Evolutionary conservation across 345 rosid species (phyloP).

Genomic region (Dovyalis caffra): DNA sequence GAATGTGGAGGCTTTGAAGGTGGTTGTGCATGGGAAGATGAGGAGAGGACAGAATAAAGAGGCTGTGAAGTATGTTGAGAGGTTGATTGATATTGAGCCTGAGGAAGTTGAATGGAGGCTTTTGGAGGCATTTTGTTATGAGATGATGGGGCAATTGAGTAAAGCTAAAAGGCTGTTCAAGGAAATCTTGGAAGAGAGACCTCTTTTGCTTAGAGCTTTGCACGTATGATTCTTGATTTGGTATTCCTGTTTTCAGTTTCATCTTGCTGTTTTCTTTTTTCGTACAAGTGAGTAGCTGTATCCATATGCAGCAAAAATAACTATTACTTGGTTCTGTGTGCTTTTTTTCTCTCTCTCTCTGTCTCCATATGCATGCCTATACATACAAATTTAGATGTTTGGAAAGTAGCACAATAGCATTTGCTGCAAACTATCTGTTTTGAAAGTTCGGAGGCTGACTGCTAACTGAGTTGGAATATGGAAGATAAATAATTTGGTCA

Average conservation of each 20-base stretch:
- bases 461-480: neutral
- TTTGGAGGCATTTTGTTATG: slow-evolving; percentile 79
- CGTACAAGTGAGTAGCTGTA: neutral
- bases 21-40: slow-evolving; percentile 66
- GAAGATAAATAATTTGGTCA: neutral
- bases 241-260: neutral
- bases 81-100: slow-evolving; percentile 59
- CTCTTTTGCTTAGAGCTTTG: slow-evolving; percentile 82
- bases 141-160: slow-evolving; percentile 66
- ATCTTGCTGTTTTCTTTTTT: neutral
- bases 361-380: neutral
- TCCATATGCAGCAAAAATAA: neutral
- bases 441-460: neutral
- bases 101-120: slow-evolving; percentile 89
- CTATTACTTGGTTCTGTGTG: neutral
- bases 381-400: neutral
- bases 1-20: slow-evolving; percentile 72
- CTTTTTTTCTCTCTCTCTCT: neutral
- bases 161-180: slow-evolving; percentile 61
- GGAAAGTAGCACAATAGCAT: neutral
- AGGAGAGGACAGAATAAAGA: slow-evolving; percentile 64
- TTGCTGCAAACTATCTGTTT: neutral
- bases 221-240: slow-evolving; percentile 54
- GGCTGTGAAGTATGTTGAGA: slow-evolving; percentile 65
- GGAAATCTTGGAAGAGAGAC: slow-evolving; percentile 63